Evolutionary conservation across 2,329 filamentous ascomycete species (phyloP), one percentile per base, ranked within the genome.

Genomic region (Fusarium decemcellulare): DNA sequence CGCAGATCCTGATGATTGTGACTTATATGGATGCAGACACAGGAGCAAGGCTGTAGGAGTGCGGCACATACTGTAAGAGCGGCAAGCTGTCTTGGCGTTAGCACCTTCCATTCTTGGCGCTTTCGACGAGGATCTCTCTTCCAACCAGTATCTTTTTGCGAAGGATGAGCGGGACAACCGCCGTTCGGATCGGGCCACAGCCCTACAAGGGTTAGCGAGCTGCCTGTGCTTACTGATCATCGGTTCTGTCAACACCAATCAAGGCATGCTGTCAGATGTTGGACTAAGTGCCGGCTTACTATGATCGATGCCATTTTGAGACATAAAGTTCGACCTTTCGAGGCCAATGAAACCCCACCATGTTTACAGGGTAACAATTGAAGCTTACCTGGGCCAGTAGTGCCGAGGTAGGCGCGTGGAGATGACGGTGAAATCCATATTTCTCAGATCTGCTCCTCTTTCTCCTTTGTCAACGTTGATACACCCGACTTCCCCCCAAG

Each of bases 161-260:
- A 23, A 23, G 18, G 18, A 23, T 23, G 18, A 23, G 18, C 18
- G 18, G 18, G 18, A 23, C 18, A 23, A 23, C 47, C n/a, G 47
- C 16, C 47, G 30, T 50, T 50, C 18, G 18, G 18, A 23, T 4
- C 18, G 18, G 30, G 30, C 47, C 47, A 16, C 47, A 50, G 47
- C 47, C 47, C 47, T 50, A 50, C 47, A 50, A 36, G 47, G 47
- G 36, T 50, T 29, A 36, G 47, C 36, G 47, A 32, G 47, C 47
- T 50, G 47, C 34, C 47, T 5, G 23, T 32, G 30, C 23, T 50
- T n/a, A 36, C 4, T 50, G 47, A n/a, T 36, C 47, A 36, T 29
- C 30, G 47, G 30, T 23, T 32, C 11, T 23, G 18, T 23, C 18
- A 32, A n/a, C 36, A 29, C 32, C 47, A 29, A 30, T 23, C 47